Percentiles rank a stretch among this genome's conserved stretches.
phyloP scores from a whole-genome alignment of 495 filamentous ascomycete genomes.

The Alectoria sarmentosa region DNA sequence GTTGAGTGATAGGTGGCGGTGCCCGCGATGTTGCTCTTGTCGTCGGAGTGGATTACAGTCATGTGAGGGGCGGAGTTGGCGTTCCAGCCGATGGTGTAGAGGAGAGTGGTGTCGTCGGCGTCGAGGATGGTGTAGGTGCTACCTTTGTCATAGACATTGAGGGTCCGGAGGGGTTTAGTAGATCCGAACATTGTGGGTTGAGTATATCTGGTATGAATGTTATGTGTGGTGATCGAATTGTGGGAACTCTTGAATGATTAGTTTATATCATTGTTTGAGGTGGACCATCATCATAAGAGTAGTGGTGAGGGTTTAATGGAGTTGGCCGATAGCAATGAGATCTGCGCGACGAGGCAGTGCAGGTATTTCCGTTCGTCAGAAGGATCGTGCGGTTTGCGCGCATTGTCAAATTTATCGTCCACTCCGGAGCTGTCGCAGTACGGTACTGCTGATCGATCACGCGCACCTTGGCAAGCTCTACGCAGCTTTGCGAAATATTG shows the following conservation, averaged over 20 bases:
- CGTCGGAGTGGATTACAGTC: not conserved
- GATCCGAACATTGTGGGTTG: not conserved
- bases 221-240: not conserved
- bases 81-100: constrained; percentile 2
- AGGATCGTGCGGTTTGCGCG: not conserved
- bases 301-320: too few species aligned
- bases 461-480: not conserved
- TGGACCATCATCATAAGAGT: not conserved
- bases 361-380: not conserved
- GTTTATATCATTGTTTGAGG: not conserved
- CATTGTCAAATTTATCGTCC: too few species aligned
- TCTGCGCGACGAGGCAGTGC: too few species aligned
- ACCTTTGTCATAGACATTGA: not conserved
- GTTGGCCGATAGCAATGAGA: too few species aligned
- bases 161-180: constrained; percentile 2
- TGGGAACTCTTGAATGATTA: not conserved
- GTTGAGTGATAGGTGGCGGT: not conserved
- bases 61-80: not conserved
- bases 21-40: not conserved
- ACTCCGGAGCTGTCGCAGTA: too few species aligned
- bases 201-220: not conserved
- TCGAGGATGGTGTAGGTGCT: constrained; percentile 1
- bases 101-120: not conserved
- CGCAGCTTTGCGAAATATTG: too few species aligned
- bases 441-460: not conserved